A percentile compares a stretch with the other conserved stretches of the same genome.
Evolutionary conservation across 2,329 filamentous ascomycete genomes (phyloP).

Genomic region (Epichloe festucae): DNA sequence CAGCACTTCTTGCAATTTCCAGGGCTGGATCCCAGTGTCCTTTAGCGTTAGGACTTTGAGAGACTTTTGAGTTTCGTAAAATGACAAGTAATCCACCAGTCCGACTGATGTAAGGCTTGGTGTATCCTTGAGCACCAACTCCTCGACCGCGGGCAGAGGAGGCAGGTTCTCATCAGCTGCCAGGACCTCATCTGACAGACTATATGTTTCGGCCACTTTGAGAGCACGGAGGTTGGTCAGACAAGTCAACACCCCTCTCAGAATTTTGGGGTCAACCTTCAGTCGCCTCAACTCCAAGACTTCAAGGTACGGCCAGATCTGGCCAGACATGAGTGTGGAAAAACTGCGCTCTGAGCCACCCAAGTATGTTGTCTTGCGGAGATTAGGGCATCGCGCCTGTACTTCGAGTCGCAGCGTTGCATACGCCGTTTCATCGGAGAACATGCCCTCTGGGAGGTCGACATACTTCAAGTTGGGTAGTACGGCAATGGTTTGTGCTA

Average conservation of each 20-base stretch:
- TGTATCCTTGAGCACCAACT: constrained; percentile 58
- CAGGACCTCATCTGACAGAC: constrained; percentile 69
- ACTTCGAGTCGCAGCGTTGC: constrained; percentile 70
- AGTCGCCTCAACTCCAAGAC: constrained; percentile 58
- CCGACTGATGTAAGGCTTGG: constrained; percentile 61
- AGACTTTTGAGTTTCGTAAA: constrained; percentile 42
- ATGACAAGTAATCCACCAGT: constrained; percentile 53
- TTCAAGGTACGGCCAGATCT: constrained; percentile 57
- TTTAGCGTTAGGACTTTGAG: constrained; percentile 59
- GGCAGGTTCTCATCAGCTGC: constrained; percentile 51
- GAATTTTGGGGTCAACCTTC: constrained; percentile 53
- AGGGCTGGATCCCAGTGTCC: constrained; percentile 55
- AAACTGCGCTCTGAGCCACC: constrained; percentile 68
- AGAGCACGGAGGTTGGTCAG: constrained; percentile 59
- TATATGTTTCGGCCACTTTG: constrained; percentile 56
- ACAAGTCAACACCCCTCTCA: constrained; percentile 58
- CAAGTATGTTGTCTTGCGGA: constrained; percentile 82
- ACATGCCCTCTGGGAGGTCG: constrained; percentile 82
- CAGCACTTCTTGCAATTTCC: constrained; percentile 48
- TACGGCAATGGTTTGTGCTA: constrained; percentile 75
- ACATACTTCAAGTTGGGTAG: constrained; percentile 78
- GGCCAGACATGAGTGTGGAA: constrained; percentile 51
- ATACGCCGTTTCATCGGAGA: constrained; percentile 64
- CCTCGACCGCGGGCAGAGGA: constrained; percentile 60
- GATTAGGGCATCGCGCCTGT: constrained; percentile 66